A percentile compares a stretch with the other conserved stretches of the same genome.
Conservation (phyloP, 495 filamentous ascomycete species). For the Bathelium albidoporum region DNA sequence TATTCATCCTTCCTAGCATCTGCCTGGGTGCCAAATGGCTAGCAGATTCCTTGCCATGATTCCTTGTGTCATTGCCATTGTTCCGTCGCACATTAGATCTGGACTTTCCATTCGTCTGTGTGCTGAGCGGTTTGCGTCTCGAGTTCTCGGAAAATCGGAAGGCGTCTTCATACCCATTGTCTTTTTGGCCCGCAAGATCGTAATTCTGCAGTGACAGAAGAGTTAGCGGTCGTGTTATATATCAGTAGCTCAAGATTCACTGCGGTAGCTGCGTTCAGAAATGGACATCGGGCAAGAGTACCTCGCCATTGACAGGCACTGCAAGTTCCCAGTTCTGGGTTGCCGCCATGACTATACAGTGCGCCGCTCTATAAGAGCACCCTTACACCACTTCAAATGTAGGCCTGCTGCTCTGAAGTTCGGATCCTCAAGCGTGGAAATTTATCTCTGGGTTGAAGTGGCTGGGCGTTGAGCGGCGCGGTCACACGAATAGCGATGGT, state of each 20-base stretch:
- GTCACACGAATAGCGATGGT: not conserved
- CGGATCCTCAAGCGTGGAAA: not conserved
- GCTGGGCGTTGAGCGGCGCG: not conserved
- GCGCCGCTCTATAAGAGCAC: not conserved
- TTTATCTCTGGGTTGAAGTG: not conserved
- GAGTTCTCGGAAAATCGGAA: not conserved
- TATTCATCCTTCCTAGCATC: slow-evolving; percentile 4
- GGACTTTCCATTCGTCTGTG: not conserved
- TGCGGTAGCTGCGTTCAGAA: too few species aligned
- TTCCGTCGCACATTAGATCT: not conserved
- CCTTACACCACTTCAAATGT: not conserved
- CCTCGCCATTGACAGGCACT: slow-evolving; percentile 1
- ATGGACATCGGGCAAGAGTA: too few species aligned
- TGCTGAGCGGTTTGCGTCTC: not conserved
- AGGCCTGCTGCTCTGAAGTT: not conserved
- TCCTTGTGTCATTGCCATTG: not conserved
- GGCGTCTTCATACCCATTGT: not conserved
- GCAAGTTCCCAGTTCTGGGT: not conserved
- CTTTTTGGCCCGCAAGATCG: not conserved
- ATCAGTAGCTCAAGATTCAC: too few species aligned
- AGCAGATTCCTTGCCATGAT: not conserved
- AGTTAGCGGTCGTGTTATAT: too few species aligned
- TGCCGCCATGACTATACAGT: not conserved
- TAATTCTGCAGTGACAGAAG: not conserved
- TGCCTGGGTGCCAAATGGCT: not conserved